Conservation (phyloP, 257 asterid genomes). For the Paulownia fortunei region DNA sequence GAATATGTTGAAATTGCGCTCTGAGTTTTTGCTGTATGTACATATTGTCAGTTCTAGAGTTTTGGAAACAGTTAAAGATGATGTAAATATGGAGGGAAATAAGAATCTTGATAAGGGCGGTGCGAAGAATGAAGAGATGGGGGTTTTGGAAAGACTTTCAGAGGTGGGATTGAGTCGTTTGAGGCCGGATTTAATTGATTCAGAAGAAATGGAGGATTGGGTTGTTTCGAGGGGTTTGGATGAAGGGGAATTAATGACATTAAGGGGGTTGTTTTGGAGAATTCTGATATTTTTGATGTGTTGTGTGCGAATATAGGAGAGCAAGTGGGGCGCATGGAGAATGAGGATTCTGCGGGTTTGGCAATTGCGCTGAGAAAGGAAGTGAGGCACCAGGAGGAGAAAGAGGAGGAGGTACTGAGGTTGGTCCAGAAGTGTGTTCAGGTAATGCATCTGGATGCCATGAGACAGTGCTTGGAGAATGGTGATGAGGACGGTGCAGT, state of each 20-base stretch:
- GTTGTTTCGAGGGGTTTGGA: constrained; percentile 37
- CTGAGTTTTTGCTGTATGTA: constrained; percentile 80
- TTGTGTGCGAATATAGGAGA: constrained; percentile 75
- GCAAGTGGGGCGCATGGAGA: constrained; percentile 60
- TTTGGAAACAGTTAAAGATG: constrained; percentile 39
- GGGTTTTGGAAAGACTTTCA: constrained; percentile 59
- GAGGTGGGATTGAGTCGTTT: constrained; percentile 69
- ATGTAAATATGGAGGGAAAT: constrained; percentile 40
- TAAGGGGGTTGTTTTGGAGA: constrained; percentile 64
- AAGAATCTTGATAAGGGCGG: constrained; percentile 37
- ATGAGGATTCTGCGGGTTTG: constrained; percentile 62
- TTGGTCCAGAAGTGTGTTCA: constrained; percentile 77
- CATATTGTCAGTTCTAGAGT: constrained; percentile 57
- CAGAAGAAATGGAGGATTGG: constrained; percentile 39
- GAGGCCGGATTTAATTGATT: constrained; percentile 63
- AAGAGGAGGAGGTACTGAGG: constrained; percentile 63
- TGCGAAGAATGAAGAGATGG: constrained; percentile 48
- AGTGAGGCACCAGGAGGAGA: constrained; percentile 45
- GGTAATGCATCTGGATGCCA: constrained; percentile 73
- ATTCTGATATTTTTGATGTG: constrained; percentile 67
- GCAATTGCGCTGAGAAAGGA: constrained; percentile 61
- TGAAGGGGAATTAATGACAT: constrained; percentile 64
- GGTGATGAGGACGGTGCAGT: constrained; percentile 66
- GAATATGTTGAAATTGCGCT: constrained; percentile 65
- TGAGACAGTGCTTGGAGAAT: constrained; percentile 63